A percentile compares a stretch with the other conserved stretches of the same genome.
Evolutionary conservation across 768 basidiomycete species (phyloP).

Genomic region (Agaricus blazei): DNA sequence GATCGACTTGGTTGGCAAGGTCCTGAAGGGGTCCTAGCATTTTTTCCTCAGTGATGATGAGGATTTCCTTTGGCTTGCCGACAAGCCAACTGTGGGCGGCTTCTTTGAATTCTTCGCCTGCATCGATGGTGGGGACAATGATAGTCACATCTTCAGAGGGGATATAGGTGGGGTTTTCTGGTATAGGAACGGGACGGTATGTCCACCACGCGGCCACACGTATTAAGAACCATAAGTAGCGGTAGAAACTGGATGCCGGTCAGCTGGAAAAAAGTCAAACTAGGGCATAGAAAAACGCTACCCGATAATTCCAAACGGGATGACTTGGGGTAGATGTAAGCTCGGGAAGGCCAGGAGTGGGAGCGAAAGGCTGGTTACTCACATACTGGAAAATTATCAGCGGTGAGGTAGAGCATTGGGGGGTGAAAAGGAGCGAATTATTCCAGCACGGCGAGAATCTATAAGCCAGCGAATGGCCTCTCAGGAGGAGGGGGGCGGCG

Average conservation of each 20-base stretch:
- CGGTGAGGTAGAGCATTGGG: conserved; percentile 82
- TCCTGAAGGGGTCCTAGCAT: conserved; percentile 88
- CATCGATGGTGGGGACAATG: conserved; percentile 94
- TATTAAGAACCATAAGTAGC: conserved; percentile 90
- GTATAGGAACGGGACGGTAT: conserved; percentile 86
- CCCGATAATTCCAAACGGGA: conserved; percentile 89
- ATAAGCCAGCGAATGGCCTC: conserved; percentile 7
- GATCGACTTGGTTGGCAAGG: conserved; percentile 84
- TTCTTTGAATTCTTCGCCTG: conserved; percentile 93
- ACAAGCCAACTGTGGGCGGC: conserved; percentile 90
- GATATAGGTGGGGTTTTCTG: conserved; percentile 86
- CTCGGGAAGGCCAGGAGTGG: conserved; percentile 2
- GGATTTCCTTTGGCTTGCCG: conserved; percentile 80
- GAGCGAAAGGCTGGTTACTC: conserved; percentile 28
- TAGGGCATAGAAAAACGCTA: conserved; percentile 23
- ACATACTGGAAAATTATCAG: conserved; percentile 91
- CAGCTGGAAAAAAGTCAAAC: background rate
- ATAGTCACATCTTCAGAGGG: conserved; percentile 93
- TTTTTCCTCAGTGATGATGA: conserved; percentile 76
- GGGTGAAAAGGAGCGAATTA: conserved; percentile 33
- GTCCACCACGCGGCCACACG: conserved; percentile 73
- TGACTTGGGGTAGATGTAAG: conserved; percentile 42
- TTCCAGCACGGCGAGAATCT: conserved; percentile 28
- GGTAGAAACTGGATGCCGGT: conserved; percentile 64
- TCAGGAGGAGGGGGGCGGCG: conserved; percentile 8